Evolutionary conservation across 495 filamentous ascomycete genomes (phyloP).

Genomic region (Xylaria cubensis): DNA sequence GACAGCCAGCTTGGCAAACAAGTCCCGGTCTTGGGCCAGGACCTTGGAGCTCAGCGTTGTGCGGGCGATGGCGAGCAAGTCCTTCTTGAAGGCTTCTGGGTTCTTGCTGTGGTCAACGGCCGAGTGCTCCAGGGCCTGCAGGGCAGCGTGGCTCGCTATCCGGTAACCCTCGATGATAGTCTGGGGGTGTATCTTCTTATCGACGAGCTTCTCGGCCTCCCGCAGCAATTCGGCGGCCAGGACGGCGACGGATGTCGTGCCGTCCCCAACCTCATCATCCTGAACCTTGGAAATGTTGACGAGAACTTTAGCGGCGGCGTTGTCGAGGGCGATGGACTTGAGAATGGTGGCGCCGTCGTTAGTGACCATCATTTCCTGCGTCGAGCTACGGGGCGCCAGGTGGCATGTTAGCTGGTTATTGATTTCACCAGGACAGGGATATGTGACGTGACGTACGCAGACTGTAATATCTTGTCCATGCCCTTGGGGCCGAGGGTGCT

Average conservation of each 20-base stretch:
- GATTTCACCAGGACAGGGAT: not conserved
- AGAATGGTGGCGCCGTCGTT: slow-evolving; percentile 98
- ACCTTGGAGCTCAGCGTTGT: slow-evolving; percentile 99
- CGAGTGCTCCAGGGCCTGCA: slow-evolving; percentile 79
- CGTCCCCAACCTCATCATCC: slow-evolving; percentile 97
- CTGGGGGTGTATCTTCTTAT: slow-evolving; percentile 98
- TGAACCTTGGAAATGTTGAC: slow-evolving; percentile 99
- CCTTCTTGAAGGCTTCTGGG: slow-evolving; percentile 81
- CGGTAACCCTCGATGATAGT: slow-evolving; percentile 99
- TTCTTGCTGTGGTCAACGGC: slow-evolving; percentile 90
- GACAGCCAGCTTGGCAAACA: slow-evolving; percentile 89
- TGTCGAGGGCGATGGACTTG: slow-evolving; percentile 98
- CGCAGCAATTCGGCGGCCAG: slow-evolving; percentile 93
- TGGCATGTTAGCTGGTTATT: slow-evolving; percentile 25
- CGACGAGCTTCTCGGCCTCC: slow-evolving; percentile 95
- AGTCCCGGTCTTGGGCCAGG: slow-evolving; percentile 87
- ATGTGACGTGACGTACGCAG: slow-evolving; percentile 68
- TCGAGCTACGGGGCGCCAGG: slow-evolving; percentile 67
- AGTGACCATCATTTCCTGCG: slow-evolving; percentile 95
- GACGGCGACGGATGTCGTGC: slow-evolving; percentile 85
- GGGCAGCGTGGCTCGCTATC: slow-evolving; percentile 89
- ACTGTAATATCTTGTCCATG: slow-evolving; percentile 99
- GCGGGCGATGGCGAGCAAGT: slow-evolving; percentile 87
- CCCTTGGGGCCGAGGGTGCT: slow-evolving; percentile 96
- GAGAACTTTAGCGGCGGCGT: slow-evolving; percentile 94